Evolutionary conservation across 805 yeast species (phyloP).

Genomic region (Ogataea dorogensis): DNA sequence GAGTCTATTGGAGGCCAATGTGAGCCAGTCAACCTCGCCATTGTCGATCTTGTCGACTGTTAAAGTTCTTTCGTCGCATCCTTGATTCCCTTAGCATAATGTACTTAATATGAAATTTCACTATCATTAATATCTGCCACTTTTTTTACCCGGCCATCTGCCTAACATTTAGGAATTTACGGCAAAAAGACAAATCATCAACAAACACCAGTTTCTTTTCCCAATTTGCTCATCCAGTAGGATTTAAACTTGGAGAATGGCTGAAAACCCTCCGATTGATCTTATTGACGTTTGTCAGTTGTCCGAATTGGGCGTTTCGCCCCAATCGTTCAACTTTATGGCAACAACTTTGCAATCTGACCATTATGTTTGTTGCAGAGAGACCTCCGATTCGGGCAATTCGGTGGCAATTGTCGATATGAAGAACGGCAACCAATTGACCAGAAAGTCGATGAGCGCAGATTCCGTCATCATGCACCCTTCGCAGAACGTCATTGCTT

Average conservation of each 20-base stretch:
- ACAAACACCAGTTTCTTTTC: conserved; percentile 7
- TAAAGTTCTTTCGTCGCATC: conserved; percentile 21
- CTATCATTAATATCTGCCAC: neutral
- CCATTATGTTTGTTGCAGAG: conserved; percentile 81
- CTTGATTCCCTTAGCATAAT: conserved; percentile 4
- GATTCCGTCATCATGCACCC: conserved; percentile 98
- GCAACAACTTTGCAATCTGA: conserved; percentile 95
- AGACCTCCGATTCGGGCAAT: conserved; percentile 60
- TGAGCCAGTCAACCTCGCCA: conserved; percentile 41
- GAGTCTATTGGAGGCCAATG: conserved; percentile 46
- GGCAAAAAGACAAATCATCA: conserved; percentile 20
- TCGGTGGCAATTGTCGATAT: conserved; percentile 94
- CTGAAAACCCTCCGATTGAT: conserved; percentile 85
- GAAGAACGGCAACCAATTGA: conserved; percentile 71
- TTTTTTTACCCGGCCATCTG: conserved; percentile 11
- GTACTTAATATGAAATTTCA: neutral
- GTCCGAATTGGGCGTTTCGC: conserved; percentile 81
- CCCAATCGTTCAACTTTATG: conserved; percentile 82
- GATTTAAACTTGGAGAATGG: conserved; percentile 25
- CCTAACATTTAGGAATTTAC: conserved; percentile 7
- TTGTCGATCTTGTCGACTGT: conserved; percentile 47
- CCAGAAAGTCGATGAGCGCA: conserved; percentile 92
- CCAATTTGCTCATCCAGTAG: conserved; percentile 8
- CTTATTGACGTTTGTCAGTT: conserved; percentile 93
- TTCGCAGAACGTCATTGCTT: conserved; percentile 77